A percentile compares a stretch with the other conserved stretches of the same genome.
Evolutionary conservation across 306 rosid genomes (phyloP).

Genomic region (Cucurbita argyrosperma): DNA sequence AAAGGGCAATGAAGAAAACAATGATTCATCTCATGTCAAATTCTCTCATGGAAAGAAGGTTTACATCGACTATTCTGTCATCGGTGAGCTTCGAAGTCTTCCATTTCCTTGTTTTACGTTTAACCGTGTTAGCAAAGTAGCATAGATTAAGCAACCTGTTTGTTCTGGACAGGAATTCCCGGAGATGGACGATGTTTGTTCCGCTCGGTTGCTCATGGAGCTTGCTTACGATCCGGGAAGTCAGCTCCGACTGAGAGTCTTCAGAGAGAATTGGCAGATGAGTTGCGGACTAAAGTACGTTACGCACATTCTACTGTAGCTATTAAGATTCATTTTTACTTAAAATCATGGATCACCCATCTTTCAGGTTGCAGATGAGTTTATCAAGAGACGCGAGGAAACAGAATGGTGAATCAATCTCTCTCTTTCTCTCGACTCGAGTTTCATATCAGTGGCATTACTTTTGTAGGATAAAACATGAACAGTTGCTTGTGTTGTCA

Average conservation of each 20-base stretch:
- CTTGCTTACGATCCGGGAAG: slow-evolving; percentile 62
- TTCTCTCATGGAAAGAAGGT: slow-evolving; percentile 64
- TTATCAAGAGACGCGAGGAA: slow-evolving; percentile 73
- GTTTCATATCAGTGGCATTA: background rate
- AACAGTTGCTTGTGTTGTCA: slow-evolving; percentile 3
- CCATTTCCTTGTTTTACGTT: background rate
- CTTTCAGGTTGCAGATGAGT: slow-evolving; percentile 83
- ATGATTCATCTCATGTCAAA: slow-evolving; percentile 22
- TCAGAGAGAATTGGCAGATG: slow-evolving; percentile 76
- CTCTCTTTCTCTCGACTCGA: background rate
- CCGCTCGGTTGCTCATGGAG: slow-evolving; percentile 81
- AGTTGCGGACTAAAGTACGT: slow-evolving; percentile 51
- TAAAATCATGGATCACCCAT: background rate
- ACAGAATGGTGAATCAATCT: slow-evolving; percentile 63
- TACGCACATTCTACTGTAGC: background rate
- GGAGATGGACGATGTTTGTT: slow-evolving; percentile 96
- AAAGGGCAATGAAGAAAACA: slow-evolving; percentile 23
- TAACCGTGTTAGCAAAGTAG: background rate
- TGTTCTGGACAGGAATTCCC: slow-evolving; percentile 58
- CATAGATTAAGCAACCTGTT: slow-evolving; percentile 1
- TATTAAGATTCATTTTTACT: background rate
- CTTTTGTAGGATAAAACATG: background rate
- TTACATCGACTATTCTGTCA: slow-evolving; percentile 65
- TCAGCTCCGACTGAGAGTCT: slow-evolving; percentile 49
- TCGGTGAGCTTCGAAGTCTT: slow-evolving; percentile 38